Percentiles rank a stretch among this genome's conserved stretches.
phyloP scores from a whole-genome alignment of 177 flowering plant genomes.

The Vitis hybrid region DNA sequence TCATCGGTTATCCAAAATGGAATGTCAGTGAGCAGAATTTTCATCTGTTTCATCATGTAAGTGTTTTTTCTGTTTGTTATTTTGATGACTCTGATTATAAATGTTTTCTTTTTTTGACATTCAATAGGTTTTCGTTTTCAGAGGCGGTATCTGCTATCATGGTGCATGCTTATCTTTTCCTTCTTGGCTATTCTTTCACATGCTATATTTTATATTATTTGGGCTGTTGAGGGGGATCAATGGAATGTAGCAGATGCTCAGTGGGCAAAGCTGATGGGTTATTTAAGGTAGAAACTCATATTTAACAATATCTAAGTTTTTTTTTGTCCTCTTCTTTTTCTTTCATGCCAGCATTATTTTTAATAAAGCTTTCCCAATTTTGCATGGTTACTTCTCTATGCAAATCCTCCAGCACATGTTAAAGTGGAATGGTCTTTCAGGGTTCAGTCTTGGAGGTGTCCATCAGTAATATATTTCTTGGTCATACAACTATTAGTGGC shows the following conservation, averaged over 20 bases:
- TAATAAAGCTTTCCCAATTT: neutral
- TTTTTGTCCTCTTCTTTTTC: neutral
- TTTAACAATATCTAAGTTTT: neutral
- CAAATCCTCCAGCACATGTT: slow-evolving; percentile 1
- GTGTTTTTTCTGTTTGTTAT: neutral
- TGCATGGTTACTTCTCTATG: neutral
- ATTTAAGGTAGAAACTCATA: slow-evolving; percentile 9
- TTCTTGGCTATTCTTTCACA: slow-evolving; percentile 15
- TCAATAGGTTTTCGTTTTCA: slow-evolving; percentile 12
- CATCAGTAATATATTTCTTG: slow-evolving; percentile 40
- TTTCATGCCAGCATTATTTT: neutral
- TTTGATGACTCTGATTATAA: neutral
- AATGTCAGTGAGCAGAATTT: neutral
- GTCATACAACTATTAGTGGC: slow-evolving; percentile 44
- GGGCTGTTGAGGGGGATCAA: slow-evolving; percentile 18
- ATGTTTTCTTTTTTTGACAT: neutral
- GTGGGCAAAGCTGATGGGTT: slow-evolving; percentile 14
- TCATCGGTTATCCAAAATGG: neutral
- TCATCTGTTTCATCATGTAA: neutral
- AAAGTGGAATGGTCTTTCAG: slow-evolving; percentile 29
- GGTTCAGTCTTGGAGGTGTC: slow-evolving; percentile 42
- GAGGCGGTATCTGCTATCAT: slow-evolving; percentile 9
- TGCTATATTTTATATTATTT: slow-evolving; percentile 17
- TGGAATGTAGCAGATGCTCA: slow-evolving; percentile 31
- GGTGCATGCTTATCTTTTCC: slow-evolving; percentile 20